Base-by-base conservation (phyloP, 352 stramenopile species). In the Phytophthora meadii region DNA sequence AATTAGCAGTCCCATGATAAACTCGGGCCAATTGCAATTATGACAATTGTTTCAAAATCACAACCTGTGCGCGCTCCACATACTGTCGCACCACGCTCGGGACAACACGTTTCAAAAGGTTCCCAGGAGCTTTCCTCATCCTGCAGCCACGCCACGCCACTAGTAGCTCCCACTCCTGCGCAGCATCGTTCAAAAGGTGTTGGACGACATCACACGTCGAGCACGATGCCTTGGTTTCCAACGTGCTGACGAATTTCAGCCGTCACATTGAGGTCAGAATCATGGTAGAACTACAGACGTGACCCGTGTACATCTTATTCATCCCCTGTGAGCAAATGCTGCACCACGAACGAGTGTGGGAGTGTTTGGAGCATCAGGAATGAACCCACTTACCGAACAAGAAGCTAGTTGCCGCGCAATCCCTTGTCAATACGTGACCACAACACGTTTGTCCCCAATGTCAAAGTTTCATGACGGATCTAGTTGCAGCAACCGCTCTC, bases 341-440 rank as follows among this genome's bases (percentile, higher is more conserved):
- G 15, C 15, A 51, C 28, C 3, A 36, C 19, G 17, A 46, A 61
- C 15, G 53, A 61, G 19, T 61, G 42, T 24, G 54, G 32, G 9
- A 61, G 42, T 5, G 11, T 41, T 9, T 19, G 11, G 0, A 41
- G 6, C 10, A 60, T 39, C 19, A 17, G 9, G 27, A 60, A 51
- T 4, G 52, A 27, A 2, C 27, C 39, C 10, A 52, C 27, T n/a
- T 39, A 60, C 8, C 28, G 39, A 4, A 60, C 53, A 14, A 60
- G 10, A 8, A 51, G 11, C 40, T 60, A 51, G 36, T 48, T 48
- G 12, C 41, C 15, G 4, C 19, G 42, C 27, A 60, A n/a, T 10
- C 53, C 39, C 2, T 40, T 51, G 28, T 51, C 53, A 5, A 52
- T 41, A 1, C 53, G 53, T 1, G 41, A 45, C 53, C 41, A 52